These are phyloP conservation scores for Amaranthus palmeri DNA, from an alignment of 148 eudicot species.

Conservation along the genomic window DNA sequence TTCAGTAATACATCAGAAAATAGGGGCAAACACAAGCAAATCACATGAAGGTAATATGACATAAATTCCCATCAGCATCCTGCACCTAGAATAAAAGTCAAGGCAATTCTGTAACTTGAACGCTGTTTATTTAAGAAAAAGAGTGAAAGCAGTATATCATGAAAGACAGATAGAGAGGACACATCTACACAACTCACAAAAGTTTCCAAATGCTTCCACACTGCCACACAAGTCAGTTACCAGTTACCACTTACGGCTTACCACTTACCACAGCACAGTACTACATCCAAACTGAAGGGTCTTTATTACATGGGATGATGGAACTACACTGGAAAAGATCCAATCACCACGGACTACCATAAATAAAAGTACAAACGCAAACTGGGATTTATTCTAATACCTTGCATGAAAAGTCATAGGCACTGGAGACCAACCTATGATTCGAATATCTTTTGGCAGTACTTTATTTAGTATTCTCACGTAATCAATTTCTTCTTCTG, in stretches of 20 bases:
- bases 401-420: constrained; percentile 85
- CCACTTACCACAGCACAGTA: not conserved
- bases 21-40: not conserved
- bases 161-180: not conserved
- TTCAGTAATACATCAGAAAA: not conserved
- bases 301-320: not conserved
- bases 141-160: no score
- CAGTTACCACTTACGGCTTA: not conserved
- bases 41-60: no score
- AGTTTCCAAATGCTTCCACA: not conserved
- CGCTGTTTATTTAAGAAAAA: no score
- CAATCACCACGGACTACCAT: not conserved
- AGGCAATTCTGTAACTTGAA: no score
- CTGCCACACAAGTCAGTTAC: no score
- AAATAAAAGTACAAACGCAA: not conserved
- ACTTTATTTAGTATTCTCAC: constrained; percentile 65
- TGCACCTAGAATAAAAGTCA: no score
- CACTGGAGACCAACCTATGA: constrained; percentile 87
- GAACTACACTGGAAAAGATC: not conserved
- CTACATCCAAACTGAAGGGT: not conserved
- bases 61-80: no score
- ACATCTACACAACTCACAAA: not conserved
- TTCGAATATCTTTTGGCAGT: constrained; percentile 84
- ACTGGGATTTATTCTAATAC: constrained; percentile 26
- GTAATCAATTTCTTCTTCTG: constrained; percentile 77